Evolutionary conservation across 106 monocot species (phyloP).

Genomic region (Ottelia alismoides): DNA sequence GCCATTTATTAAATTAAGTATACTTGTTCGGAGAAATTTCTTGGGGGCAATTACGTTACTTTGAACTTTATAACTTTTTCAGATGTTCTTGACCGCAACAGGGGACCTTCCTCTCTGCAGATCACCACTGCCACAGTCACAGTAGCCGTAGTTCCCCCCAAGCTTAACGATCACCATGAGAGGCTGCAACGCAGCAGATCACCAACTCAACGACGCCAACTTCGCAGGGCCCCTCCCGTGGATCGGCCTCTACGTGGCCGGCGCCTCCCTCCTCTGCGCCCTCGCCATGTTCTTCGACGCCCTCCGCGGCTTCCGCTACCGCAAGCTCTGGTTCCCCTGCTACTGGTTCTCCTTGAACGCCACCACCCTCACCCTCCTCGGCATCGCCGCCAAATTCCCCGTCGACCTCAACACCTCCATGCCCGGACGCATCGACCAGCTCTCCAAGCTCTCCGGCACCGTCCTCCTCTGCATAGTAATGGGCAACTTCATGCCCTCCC

Average conservation of each 20-base stretch:
- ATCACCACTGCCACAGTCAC: too few relatives aligned
- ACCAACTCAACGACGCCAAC: constrained; percentile 1
- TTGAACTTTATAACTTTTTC: too few relatives aligned
- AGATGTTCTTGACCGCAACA: too few relatives aligned
- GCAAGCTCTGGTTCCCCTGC: constrained; percentile 14
- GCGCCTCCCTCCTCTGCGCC: constrained; percentile 3
- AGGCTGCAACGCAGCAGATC: constrained; percentile 1
- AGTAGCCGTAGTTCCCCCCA: too few relatives aligned
- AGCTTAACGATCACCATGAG: too few relatives aligned
- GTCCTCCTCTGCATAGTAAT: constrained; percentile 13
- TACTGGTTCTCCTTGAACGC: constrained; percentile 15
- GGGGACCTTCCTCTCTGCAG: too few relatives aligned
- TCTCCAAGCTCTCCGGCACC: constrained; percentile 9
- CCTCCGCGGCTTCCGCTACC: constrained; percentile 4
- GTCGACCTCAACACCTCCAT: constrained; percentile 8
- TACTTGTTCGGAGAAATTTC: too few relatives aligned
- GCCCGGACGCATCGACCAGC: constrained; percentile 11
- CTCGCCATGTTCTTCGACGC: constrained; percentile 6
- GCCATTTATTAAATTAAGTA: too few relatives aligned
- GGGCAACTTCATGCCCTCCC: constrained; percentile 14
- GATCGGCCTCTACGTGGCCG: constrained; percentile 17
- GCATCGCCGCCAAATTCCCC: constrained; percentile 13
- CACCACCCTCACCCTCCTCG: constrained; percentile 11
- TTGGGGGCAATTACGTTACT: too few relatives aligned
- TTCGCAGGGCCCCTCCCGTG: constrained; percentile 8